A percentile compares a stretch with the other conserved stretches of the same genome.
phyloP scores from a whole-genome alignment of 352 stramenopile species.

The Phytophthora sp. region DNA sequence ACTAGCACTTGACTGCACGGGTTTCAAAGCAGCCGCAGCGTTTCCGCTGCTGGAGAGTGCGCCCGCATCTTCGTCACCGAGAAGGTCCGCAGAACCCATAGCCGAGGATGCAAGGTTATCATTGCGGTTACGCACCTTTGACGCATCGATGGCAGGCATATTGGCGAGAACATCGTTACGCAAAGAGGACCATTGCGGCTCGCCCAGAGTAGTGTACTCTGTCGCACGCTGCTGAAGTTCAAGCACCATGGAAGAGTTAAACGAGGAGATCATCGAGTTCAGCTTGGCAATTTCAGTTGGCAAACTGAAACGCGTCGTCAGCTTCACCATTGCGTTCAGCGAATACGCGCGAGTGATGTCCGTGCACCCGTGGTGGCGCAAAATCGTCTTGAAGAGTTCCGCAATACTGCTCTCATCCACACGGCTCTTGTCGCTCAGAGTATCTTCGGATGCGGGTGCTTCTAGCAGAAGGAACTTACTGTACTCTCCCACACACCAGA shows the following conservation, averaged over 20 bases:
- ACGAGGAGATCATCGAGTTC: slow-evolving; percentile 88
- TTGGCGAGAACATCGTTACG: slow-evolving; percentile 90
- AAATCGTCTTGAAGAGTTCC: slow-evolving; percentile 80
- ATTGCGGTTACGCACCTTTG: slow-evolving; percentile 77
- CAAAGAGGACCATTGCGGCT: slow-evolving; percentile 71
- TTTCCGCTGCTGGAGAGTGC: slow-evolving; percentile 18
- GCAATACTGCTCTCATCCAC: slow-evolving; percentile 75
- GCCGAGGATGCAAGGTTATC: slow-evolving; percentile 46
- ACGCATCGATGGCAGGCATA: slow-evolving; percentile 95
- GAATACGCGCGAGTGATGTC: slow-evolving; percentile 85
- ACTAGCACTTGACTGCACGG: slow-evolving; percentile 37
- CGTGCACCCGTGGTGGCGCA: slow-evolving; percentile 83
- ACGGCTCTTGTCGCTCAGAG: slow-evolving; percentile 64
- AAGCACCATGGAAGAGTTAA: slow-evolving; percentile 92
- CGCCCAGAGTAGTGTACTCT: slow-evolving; percentile 94
- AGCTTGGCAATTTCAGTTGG: slow-evolving; percentile 76
- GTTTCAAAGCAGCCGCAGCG: slow-evolving; percentile 22
- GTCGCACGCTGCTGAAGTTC: slow-evolving; percentile 97
- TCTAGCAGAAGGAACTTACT: slow-evolving; percentile 90
- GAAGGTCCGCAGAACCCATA: slow-evolving; percentile 70
- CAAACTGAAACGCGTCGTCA: slow-evolving; percentile 92
- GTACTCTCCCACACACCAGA: slow-evolving; percentile 99
- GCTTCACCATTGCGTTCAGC: slow-evolving; percentile 94
- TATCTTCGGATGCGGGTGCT: slow-evolving; percentile 63
- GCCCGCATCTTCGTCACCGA: slow-evolving; percentile 63